A percentile compares a stretch with the other conserved stretches of the same genome.
Conservation (phyloP, 345 rosid species). For the Bruguiera gymnorhiza region DNA sequence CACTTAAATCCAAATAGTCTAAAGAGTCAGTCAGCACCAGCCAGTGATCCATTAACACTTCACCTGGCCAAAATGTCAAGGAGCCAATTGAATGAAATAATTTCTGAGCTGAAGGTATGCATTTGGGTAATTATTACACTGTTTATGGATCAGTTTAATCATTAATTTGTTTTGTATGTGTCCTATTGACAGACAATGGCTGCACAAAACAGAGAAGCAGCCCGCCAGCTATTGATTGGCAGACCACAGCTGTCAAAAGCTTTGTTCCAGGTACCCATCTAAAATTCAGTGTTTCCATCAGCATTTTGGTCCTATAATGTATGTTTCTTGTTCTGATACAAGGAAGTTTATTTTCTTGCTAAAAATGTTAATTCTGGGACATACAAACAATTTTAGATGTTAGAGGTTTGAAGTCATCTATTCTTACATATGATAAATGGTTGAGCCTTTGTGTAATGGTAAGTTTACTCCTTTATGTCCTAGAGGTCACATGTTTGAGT, state of each 20-base stretch:
- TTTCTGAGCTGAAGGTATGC: slow-evolving; percentile 75
- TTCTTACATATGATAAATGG: too few relatives aligned
- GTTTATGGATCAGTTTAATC: slow-evolving; percentile 10
- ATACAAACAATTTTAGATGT: background rate
- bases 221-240: slow-evolving; percentile 69
- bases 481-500: too few relatives aligned
- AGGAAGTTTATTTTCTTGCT: background rate
- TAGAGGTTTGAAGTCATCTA: background rate
- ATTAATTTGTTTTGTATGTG: slow-evolving; percentile 7
- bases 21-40: slow-evolving; percentile 41
- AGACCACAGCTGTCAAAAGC: slow-evolving; percentile 81
- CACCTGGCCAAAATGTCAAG: slow-evolving; percentile 86
- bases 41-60: slow-evolving; percentile 87
- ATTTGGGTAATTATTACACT: background rate
- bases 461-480: too few relatives aligned
- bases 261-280: slow-evolving; percentile 66
- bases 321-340: background rate
- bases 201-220: slow-evolving; percentile 61
- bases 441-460: too few relatives aligned
- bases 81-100: slow-evolving; percentile 70
- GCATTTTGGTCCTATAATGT: background rate
- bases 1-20: slow-evolving; percentile 51
- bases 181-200: slow-evolving; percentile 59
- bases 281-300: slow-evolving; percentile 3
- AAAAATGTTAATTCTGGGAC: background rate